Conservation (phyloP, 2,329 filamentous ascomycete species). For the Zymoseptoria passerinii region DNA sequence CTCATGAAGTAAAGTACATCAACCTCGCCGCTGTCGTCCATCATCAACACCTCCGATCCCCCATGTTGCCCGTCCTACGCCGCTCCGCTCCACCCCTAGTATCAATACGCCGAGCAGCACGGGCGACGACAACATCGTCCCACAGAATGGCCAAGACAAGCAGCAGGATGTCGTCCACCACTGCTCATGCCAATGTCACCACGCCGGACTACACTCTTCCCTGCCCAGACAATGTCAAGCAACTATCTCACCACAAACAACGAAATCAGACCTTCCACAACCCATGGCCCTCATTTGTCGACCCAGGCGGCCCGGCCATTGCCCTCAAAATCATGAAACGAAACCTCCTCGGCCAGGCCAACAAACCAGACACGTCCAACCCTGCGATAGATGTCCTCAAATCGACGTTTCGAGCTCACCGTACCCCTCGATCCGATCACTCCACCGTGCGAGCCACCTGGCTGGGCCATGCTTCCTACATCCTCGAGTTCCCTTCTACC, state of each 20-base stretch:
- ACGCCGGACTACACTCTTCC: background rate
- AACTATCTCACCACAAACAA: conserved; percentile 45
- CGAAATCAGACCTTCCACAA: conserved; percentile 49
- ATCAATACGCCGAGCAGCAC: background rate
- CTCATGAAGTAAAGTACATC: background rate
- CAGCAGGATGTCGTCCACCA: background rate
- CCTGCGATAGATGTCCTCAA: conserved; percentile 59
- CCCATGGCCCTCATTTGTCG: conserved; percentile 48
- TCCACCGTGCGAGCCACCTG: conserved; percentile 71
- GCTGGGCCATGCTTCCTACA: conserved; percentile 92
- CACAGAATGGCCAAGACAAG: background rate
- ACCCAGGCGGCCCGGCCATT: conserved; percentile 31
- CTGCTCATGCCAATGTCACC: background rate
- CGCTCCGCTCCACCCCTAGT: background rate
- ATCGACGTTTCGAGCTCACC: conserved; percentile 49
- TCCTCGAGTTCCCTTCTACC: conserved; percentile 70
- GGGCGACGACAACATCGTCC: background rate
- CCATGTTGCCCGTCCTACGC: background rate
- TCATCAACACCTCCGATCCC: background rate
- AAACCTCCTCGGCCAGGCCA: conserved; percentile 42
- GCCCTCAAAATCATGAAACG: conserved; percentile 35
- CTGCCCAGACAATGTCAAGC: conserved; percentile 37
- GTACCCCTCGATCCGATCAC: conserved; percentile 49
- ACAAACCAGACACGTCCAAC: conserved; percentile 52
- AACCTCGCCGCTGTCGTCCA: background rate